Evolutionary conservation across 331 rosid species (phyloP).

Genomic region (Acacia concinna): DNA sequence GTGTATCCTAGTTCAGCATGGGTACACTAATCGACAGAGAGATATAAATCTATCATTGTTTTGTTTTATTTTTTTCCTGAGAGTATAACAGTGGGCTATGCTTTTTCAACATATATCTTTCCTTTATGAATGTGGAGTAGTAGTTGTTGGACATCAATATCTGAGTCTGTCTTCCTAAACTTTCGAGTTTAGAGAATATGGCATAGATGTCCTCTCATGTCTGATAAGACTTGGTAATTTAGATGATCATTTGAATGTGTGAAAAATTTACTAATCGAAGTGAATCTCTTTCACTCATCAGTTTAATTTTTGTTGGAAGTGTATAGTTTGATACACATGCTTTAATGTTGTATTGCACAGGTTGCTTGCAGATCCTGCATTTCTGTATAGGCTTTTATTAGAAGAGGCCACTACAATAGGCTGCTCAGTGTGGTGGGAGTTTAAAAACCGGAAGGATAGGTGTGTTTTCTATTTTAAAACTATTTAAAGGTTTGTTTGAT

Average conservation of each 20-base stretch:
- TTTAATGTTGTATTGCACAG: conserved; percentile 35
- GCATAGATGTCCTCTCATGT: conserved; percentile 15
- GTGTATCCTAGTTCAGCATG: neutral
- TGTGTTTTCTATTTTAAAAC: conserved; percentile 11
- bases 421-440: conserved; percentile 65
- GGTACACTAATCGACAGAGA: neutral
- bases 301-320: neutral
- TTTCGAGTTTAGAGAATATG: conserved; percentile 11
- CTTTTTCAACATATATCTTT: neutral
- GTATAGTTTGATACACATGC: neutral
- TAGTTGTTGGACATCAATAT: neutral
- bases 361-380: conserved; percentile 79
- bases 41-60: neutral
- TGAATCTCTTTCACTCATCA: neutral
- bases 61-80: neutral
- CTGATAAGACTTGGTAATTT: neutral
- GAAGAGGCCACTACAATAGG: conserved; percentile 69
- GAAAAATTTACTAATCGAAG: neutral
- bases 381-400: conserved; percentile 55
- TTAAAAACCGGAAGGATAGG: conserved; percentile 66
- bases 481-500: conserved; percentile 3
- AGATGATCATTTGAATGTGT: neutral
- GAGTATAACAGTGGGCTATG: neutral
- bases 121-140: conserved; percentile 9
- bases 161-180: neutral